phyloP scores from a whole-genome alignment of 352 stramenopile species.

The Peronospora farinosa region DNA sequence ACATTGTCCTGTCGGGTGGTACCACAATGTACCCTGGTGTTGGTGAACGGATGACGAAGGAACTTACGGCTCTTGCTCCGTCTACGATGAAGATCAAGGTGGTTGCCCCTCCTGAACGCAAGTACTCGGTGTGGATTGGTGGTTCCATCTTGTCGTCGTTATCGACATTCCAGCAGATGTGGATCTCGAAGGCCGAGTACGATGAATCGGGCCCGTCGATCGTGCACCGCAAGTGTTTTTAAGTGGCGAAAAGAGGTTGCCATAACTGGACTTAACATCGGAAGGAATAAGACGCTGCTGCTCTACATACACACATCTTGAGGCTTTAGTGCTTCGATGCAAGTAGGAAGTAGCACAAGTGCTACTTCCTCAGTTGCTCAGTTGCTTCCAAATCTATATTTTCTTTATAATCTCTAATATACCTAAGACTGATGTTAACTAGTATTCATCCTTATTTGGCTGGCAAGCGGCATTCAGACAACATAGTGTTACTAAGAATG shows the following conservation, averaged over 20 bases:
- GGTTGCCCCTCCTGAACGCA: slow-evolving; percentile 90
- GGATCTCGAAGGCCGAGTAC: slow-evolving; percentile 98
- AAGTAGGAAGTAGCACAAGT: not conserved
- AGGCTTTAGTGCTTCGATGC: slow-evolving; percentile 60
- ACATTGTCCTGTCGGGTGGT: slow-evolving; percentile 95
- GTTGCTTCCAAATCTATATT: slow-evolving; percentile 19
- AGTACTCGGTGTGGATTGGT: slow-evolving; percentile 96
- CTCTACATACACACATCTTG: slow-evolving; percentile 22
- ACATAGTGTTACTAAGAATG: too few relatives aligned
- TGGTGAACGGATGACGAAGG: slow-evolving; percentile 90
- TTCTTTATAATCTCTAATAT: slow-evolving; percentile 33
- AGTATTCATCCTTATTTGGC: too few relatives aligned
- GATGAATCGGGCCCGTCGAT: slow-evolving; percentile 93
- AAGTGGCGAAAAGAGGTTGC: slow-evolving; percentile 22
- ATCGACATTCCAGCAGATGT: slow-evolving; percentile 98
- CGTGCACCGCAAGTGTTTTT: slow-evolving; percentile 95
- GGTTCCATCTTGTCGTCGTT: slow-evolving; percentile 94
- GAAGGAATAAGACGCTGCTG: slow-evolving; percentile 8
- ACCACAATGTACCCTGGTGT: slow-evolving; percentile 95
- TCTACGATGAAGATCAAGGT: slow-evolving; percentile 96
- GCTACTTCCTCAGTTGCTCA: slow-evolving; percentile 1
- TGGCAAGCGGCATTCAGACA: too few relatives aligned
- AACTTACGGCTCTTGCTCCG: slow-evolving; percentile 85
- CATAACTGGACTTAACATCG: slow-evolving; percentile 33
- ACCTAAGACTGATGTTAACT: slow-evolving; percentile 34